Conservation (phyloP, 2,329 filamentous ascomycete species). For the Chrysoporthe puriensis region DNA sequence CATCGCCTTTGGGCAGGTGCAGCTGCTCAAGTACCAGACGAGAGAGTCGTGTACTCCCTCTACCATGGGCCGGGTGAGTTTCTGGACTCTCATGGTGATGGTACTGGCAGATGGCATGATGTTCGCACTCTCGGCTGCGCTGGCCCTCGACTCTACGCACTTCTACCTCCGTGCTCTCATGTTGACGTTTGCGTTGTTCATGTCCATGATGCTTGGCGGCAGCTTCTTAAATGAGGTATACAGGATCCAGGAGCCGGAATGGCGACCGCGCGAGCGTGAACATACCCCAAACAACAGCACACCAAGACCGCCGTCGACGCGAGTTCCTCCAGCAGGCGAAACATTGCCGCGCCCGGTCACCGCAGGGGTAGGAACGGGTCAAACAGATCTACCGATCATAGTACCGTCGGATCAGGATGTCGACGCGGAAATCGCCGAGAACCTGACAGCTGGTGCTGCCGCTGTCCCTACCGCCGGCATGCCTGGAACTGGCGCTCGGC, state of each 20-base stretch:
- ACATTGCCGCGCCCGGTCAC: constrained; percentile 49
- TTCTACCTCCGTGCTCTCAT: constrained; percentile 62
- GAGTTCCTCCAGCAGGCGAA: constrained; percentile 33
- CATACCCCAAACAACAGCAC: constrained; percentile 35
- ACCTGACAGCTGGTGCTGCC: constrained; percentile 37
- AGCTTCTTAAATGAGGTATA: constrained; percentile 64
- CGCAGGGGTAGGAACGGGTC: constrained; percentile 30
- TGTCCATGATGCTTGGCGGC: constrained; percentile 61
- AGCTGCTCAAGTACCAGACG: constrained; percentile 66
- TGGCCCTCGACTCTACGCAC: constrained; percentile 58
- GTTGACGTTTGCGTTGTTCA: constrained; percentile 55
- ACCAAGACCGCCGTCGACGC: constrained; percentile 33
- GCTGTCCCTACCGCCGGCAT: constrained; percentile 40
- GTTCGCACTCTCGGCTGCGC: constrained; percentile 59
- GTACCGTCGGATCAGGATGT: constrained; percentile 67
- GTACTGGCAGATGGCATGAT: constrained; percentile 64
- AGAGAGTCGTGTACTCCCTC: constrained; percentile 69
- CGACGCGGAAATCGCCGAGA: constrained; percentile 60
- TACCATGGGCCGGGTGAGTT: constrained; percentile 67
- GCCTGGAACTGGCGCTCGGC: constrained; percentile 35
- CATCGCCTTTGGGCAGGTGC: constrained; percentile 64
- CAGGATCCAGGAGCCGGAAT: constrained; percentile 62
- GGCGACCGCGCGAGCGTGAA: constrained; percentile 47
- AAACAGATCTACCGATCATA: constrained; percentile 52
- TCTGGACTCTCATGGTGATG: constrained; percentile 65